Conservation (phyloP, 345 rosid genomes). For the Rhizophora mangle region DNA sequence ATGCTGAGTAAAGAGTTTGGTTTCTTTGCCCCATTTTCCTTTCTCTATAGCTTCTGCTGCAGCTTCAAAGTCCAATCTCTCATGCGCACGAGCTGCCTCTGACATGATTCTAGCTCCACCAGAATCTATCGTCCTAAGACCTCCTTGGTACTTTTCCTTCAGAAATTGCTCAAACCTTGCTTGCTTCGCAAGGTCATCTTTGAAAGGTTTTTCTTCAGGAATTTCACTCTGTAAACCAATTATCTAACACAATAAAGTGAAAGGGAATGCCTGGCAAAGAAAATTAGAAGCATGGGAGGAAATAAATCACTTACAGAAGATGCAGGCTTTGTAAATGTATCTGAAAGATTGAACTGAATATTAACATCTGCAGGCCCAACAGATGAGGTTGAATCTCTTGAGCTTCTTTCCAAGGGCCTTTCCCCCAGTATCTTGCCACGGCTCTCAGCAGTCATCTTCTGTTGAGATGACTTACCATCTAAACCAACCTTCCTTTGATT, state of each 20-base stretch:
- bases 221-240: conserved; percentile 42
- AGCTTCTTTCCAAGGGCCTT: conserved; percentile 75
- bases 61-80: conserved; percentile 94
- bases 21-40: conserved; percentile 52
- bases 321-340: conserved; percentile 74
- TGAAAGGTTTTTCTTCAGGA: conserved; percentile 73
- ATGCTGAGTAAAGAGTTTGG: conserved; percentile 36
- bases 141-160: conserved; percentile 88
- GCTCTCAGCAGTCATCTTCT: conserved; percentile 78
- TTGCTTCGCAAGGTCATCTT: conserved; percentile 82
- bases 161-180: conserved; percentile 90
- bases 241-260: conserved; percentile 12
- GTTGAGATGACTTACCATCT: conserved; percentile 50
- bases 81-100: conserved; percentile 90
- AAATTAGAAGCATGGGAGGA: conserved; percentile 5
- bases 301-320: conserved; percentile 55
- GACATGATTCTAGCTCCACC: conserved; percentile 61
- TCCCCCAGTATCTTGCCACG: conserved; percentile 89
- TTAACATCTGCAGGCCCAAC: conserved; percentile 51
- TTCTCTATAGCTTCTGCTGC: conserved; percentile 89
- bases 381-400: conserved; percentile 40
- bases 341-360: conserved; percentile 66
- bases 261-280: background rate
- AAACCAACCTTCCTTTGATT: conserved; percentile 49
- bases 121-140: conserved; percentile 62